These are phyloP conservation scores for Wickerhamiella domercqiae DNA, from an alignment of 805 yeast species.

Conservation along the genomic window DNA sequence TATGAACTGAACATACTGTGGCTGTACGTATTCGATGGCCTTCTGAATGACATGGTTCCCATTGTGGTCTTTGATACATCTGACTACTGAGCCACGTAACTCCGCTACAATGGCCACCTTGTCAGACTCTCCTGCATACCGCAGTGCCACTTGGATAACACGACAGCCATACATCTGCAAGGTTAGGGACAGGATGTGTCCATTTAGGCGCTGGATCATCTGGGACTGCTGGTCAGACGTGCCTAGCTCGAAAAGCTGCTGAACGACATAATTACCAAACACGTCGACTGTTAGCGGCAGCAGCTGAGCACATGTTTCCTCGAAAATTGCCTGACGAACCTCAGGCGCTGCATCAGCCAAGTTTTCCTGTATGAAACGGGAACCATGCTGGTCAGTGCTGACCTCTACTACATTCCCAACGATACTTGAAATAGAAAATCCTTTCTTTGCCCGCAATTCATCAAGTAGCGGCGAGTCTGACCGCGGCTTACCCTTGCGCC, in stretches of 20 bases:
- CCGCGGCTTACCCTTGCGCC: constrained; percentile 3
- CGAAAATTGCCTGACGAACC: constrained; percentile 68
- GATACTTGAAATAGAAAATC: constrained; percentile 53
- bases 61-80: constrained; percentile 83
- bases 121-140: constrained; percentile 45
- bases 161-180: constrained; percentile 97
- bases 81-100: constrained; percentile 42
- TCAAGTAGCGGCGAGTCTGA: constrained; percentile 46
- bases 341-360: constrained; percentile 46
- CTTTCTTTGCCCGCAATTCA: constrained; percentile 54
- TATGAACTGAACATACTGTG: constrained; percentile 52
- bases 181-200: constrained; percentile 59
- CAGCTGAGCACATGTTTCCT: constrained; percentile 62
- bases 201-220: constrained; percentile 55
- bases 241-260: constrained; percentile 81
- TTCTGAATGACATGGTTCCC: constrained; percentile 97
- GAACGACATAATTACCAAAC: constrained; percentile 94
- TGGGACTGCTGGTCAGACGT: constrained; percentile 49
- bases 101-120: constrained; percentile 59
- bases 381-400: constrained; percentile 92
- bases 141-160: constrained; percentile 88
- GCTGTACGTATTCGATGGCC: constrained; percentile 75
- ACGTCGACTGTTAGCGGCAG: constrained; percentile 85
- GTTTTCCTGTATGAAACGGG: constrained; percentile 88
- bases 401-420: constrained; percentile 82